Conservation (phyloP, 2,329 filamentous ascomycete species). For the Hypomyces perniciosus region DNA sequence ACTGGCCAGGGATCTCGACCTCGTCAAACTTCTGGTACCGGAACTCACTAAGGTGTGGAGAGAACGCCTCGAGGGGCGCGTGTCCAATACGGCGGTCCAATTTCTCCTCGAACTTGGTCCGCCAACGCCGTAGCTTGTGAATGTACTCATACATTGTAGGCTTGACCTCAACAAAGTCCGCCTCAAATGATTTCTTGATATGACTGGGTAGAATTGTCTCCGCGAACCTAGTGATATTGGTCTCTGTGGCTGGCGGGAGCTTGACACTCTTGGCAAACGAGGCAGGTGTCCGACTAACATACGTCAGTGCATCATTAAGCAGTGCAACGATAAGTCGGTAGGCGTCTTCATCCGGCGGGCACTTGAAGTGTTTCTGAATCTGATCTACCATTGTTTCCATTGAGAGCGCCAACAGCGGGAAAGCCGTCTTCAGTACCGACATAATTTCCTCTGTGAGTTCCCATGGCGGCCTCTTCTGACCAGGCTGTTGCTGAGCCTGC, state of each 20-base stretch:
- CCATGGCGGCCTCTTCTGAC: conserved; percentile 77
- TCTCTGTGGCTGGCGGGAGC: conserved; percentile 81
- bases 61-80: conserved; percentile 76
- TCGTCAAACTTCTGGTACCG: conserved; percentile 97
- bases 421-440: conserved; percentile 91
- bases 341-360: conserved; percentile 94
- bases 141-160: conserved; percentile 99
- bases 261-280: conserved; percentile 90
- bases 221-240: conserved; percentile 93
- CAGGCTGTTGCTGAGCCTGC: conserved; percentile 19
- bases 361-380: conserved; percentile 99
- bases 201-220: conserved; percentile 92
- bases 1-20: conserved; percentile 95
- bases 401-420: conserved; percentile 87
- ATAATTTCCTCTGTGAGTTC: conserved; percentile 95
- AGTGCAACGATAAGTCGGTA: conserved; percentile 96
- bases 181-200: conserved; percentile 93
- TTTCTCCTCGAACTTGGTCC: conserved; percentile 97
- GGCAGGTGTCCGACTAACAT: conserved; percentile 79
- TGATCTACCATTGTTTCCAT: conserved; percentile 99
- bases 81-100: conserved; percentile 74
- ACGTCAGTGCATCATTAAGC: conserved; percentile 89
- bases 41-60: conserved; percentile 91
- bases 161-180: conserved; percentile 92
- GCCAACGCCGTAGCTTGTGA: conserved; percentile 89